These are phyloP conservation scores for Peronospora destructor DNA, from an alignment of 352 stramenopile species.

Conservation along the genomic window DNA sequence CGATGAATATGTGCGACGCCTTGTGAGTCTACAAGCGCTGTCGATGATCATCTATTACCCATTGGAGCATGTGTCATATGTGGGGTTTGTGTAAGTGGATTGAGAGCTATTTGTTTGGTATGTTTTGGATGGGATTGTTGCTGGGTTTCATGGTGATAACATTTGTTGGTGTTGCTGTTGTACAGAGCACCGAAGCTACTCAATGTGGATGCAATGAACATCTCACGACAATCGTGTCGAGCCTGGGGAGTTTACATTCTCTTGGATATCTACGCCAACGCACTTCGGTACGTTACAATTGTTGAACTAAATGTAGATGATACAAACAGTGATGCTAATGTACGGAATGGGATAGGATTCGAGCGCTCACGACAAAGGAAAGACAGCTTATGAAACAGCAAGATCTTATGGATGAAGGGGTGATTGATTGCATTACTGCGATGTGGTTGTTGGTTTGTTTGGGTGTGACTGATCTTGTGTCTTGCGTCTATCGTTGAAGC, in stretches of 20 bases:
- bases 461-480: neutral
- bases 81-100: constrained; percentile 66
- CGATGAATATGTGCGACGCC: constrained; percentile 42
- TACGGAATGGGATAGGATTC: constrained; percentile 33
- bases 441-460: neutral
- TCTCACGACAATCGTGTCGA: constrained; percentile 64
- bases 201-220: constrained; percentile 60
- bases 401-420: constrained; percentile 51
- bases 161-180: constrained; percentile 7
- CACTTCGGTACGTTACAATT: constrained; percentile 42
- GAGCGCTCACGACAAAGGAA: constrained; percentile 50
- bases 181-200: constrained; percentile 66
- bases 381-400: constrained; percentile 43
- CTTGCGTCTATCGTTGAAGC: constrained; percentile 21
- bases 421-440: constrained; percentile 21
- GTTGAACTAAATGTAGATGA: neutral
- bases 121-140: neutral
- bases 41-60: constrained; percentile 84
- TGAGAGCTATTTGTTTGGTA: neutral
- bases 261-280: constrained; percentile 73
- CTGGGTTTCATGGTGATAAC: neutral
- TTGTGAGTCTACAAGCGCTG: constrained; percentile 64
- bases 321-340: neutral
- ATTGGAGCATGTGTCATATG: constrained; percentile 77
- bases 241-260: constrained; percentile 70